Evolutionary conservation across 164 flowering plant genomes (phyloP).

Genomic region (Vitis labrusca): DNA sequence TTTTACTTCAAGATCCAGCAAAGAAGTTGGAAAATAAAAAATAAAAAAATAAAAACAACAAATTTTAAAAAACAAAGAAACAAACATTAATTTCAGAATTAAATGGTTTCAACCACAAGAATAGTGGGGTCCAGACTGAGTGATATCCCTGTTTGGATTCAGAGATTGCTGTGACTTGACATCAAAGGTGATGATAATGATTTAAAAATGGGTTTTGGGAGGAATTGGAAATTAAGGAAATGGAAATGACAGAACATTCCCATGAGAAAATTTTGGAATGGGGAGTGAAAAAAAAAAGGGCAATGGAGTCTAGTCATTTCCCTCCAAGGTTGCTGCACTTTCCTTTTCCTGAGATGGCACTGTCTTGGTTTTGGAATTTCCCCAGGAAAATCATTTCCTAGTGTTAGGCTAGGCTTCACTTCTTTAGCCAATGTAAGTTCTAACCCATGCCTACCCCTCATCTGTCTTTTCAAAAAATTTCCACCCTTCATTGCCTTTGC

Average conservation of each 20-base stretch:
- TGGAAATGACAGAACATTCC: background rate
- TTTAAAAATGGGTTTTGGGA: background rate
- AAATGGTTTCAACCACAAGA: too few species aligned
- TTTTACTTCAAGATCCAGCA: too few species aligned
- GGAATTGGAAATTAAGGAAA: background rate
- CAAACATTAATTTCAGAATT: too few species aligned
- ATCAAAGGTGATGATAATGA: too few species aligned
- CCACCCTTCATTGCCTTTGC: background rate
- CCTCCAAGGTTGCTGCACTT: background rate
- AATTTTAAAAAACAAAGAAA: too few species aligned
- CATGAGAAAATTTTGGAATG: too few species aligned
- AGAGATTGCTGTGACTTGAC: too few species aligned
- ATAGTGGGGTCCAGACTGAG: too few species aligned
- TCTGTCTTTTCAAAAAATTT: constrained; percentile 1
- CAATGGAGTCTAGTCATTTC: constrained; percentile 2
- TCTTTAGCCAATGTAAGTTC: background rate
- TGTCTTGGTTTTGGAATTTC: background rate
- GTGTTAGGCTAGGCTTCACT: background rate
- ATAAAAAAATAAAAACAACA: too few species aligned
- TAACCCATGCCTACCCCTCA: background rate
- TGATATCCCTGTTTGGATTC: too few species aligned
- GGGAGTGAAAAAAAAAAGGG: too few species aligned
- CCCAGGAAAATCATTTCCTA: background rate
- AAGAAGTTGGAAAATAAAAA: too few species aligned
- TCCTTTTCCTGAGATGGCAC: background rate